phyloP scores from a whole-genome alignment of 139 green algal species.

The Eudorina sp. region DNA sequence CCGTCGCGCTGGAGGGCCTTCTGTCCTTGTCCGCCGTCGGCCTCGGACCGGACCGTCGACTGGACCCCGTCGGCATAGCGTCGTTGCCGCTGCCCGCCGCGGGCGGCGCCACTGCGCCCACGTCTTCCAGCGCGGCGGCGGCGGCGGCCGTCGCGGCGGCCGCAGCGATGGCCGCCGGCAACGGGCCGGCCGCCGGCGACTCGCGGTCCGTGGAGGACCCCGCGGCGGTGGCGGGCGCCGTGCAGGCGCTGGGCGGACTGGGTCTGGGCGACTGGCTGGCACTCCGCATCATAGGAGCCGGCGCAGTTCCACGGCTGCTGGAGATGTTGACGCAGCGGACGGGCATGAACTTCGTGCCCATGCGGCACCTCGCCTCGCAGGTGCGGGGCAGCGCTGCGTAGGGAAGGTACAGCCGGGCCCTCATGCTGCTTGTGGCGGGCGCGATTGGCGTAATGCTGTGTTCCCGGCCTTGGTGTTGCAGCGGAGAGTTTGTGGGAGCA shows the following conservation, averaged over 20 bases:
- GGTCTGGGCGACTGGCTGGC: slow-evolving; percentile 44
- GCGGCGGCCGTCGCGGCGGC: not conserved
- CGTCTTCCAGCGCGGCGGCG: not conserved
- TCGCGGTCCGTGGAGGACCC: not conserved
- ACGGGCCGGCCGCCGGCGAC: not conserved
- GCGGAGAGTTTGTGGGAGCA: too few relatives aligned
- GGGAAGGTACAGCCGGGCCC: too few relatives aligned
- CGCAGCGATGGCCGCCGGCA: slow-evolving; percentile 1
- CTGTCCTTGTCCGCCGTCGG: slow-evolving; percentile 33
- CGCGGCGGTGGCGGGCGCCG: not conserved
- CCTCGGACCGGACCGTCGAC: slow-evolving; percentile 16
- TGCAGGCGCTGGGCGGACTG: slow-evolving; percentile 19
- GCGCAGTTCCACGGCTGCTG: slow-evolving; percentile 38
- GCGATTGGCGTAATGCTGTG: too few relatives aligned
- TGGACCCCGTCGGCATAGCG: slow-evolving; percentile 9
- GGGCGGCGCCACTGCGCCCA: not conserved
- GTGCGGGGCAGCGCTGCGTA: too few relatives aligned
- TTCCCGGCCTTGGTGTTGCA: too few relatives aligned
- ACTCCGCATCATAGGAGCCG: slow-evolving; percentile 27
- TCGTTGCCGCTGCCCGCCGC: not conserved
- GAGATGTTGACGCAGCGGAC: slow-evolving; percentile 41
- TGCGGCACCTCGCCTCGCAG: slow-evolving; percentile 30
- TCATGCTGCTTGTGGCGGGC: too few relatives aligned
- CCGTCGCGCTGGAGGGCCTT: slow-evolving; percentile 31
- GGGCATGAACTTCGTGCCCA: slow-evolving; percentile 19